Evolutionary conservation across 2,329 filamentous ascomycete genomes (phyloP).

Genomic region (Alternaria atra): DNA sequence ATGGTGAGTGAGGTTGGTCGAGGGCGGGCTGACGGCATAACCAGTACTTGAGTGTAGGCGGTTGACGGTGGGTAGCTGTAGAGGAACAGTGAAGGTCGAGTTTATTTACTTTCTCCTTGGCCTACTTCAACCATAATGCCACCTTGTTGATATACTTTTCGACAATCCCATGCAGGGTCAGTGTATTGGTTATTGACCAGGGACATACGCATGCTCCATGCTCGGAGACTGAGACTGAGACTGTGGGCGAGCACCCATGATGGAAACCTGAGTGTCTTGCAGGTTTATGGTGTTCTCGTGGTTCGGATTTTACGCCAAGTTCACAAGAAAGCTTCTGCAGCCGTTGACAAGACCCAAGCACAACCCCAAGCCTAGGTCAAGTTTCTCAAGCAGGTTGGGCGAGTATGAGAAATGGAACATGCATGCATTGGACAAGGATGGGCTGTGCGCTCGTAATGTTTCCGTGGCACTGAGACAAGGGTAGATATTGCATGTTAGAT

Average conservation of each 20-base stretch:
- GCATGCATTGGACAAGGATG: background rate
- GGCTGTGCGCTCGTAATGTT: background rate
- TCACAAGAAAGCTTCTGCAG: background rate
- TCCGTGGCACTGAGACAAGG: background rate
- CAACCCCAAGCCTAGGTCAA: background rate
- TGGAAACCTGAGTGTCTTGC: background rate
- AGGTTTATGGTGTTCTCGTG: background rate
- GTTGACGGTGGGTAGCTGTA: background rate
- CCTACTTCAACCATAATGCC: background rate
- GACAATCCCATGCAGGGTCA: background rate
- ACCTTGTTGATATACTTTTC: background rate
- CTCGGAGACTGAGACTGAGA: background rate
- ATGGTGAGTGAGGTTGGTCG: constrained; percentile 26
- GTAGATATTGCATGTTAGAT: background rate
- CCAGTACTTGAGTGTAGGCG: background rate
- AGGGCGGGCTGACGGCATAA: constrained; percentile 19
- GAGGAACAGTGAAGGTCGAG: background rate
- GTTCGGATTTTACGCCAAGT: background rate
- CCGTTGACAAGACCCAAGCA: background rate
- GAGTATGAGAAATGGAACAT: background rate
- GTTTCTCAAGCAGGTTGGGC: background rate
- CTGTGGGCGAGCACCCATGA: background rate
- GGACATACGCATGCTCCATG: background rate
- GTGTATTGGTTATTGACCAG: background rate
- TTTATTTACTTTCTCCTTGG: background rate